phyloP scores from a whole-genome alignment of 371 early-diverging fungal species.

The Entomophthora muscae region DNA sequence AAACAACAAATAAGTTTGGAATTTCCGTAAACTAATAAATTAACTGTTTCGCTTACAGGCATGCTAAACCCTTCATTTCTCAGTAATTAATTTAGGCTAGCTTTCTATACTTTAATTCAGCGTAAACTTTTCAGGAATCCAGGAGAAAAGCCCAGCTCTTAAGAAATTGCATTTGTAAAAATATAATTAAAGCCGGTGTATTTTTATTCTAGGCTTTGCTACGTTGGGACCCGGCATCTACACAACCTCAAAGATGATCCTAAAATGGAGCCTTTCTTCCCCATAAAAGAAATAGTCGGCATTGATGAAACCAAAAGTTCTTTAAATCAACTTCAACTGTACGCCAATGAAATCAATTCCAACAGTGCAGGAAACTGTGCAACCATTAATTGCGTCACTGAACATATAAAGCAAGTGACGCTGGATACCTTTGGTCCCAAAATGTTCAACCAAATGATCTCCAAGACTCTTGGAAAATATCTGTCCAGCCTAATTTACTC shows the following conservation, averaged over 20 bases:
- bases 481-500: not conserved
- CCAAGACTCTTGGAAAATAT: not conserved
- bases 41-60: no score
- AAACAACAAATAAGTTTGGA: no score
- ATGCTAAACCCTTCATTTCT: no score
- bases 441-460: not conserved
- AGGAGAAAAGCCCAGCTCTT: no score
- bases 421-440: not conserved
- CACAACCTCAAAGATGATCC: not conserved
- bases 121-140: no score
- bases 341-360: not conserved
- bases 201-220: not conserved
- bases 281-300: not conserved
- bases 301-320: not conserved
- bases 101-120: no score
- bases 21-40: no score
- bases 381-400: not conserved
- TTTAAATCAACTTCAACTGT: not conserved
- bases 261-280: not conserved
- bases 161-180: not conserved
- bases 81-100: no score
- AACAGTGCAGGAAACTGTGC: not conserved
- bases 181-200: not conserved
- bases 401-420: not conserved
- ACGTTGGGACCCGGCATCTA: not conserved